phyloP scores from a whole-genome alignment of 1,139 yeast species.

The Schwanniomyces etchellsii region DNA sequence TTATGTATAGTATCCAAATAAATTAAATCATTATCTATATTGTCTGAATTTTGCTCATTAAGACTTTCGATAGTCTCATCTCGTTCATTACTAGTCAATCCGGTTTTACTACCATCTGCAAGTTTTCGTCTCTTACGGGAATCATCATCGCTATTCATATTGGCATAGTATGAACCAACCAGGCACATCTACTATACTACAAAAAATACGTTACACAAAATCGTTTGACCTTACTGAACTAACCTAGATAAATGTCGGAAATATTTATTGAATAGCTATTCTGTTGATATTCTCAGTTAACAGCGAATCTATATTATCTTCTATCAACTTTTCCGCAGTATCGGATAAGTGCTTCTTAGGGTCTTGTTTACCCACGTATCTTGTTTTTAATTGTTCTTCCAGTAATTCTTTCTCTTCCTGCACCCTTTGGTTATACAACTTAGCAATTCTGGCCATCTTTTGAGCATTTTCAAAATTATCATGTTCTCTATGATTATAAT shows the following conservation, averaged over 20 bases:
- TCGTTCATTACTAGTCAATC: constrained; percentile 5
- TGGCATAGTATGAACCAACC: no score
- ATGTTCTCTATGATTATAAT: constrained; percentile 75
- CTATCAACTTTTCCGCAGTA: constrained; percentile 79
- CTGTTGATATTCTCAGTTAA: constrained; percentile 87
- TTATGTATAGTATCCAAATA: constrained; percentile 56
- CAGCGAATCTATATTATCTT: constrained; percentile 83
- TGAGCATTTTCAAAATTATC: constrained; percentile 69
- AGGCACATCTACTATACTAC: constrained; percentile 1
- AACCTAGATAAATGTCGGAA: not conserved
- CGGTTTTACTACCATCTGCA: not conserved
- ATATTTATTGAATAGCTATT: constrained; percentile 58
- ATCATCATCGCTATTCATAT: constrained; percentile 1
- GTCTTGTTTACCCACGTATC: constrained; percentile 97
- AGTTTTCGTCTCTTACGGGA: constrained; percentile 1
- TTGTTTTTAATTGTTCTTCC: constrained; percentile 86
- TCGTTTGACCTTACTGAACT: not conserved
- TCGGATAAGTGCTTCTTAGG: constrained; percentile 96
- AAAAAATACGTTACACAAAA: constrained; percentile 2
- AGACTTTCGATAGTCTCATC: constrained; percentile 5
- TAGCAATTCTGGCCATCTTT: constrained; percentile 84
- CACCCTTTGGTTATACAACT: constrained; percentile 83
- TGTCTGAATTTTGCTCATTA: constrained; percentile 11
- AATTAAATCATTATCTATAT: constrained; percentile 4
- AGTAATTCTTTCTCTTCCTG: constrained; percentile 86